A percentile compares a stretch with the other conserved stretches of the same genome.
Conservation (phyloP, 23 red algal genomes). For the Chondrus crispus region DNA sequence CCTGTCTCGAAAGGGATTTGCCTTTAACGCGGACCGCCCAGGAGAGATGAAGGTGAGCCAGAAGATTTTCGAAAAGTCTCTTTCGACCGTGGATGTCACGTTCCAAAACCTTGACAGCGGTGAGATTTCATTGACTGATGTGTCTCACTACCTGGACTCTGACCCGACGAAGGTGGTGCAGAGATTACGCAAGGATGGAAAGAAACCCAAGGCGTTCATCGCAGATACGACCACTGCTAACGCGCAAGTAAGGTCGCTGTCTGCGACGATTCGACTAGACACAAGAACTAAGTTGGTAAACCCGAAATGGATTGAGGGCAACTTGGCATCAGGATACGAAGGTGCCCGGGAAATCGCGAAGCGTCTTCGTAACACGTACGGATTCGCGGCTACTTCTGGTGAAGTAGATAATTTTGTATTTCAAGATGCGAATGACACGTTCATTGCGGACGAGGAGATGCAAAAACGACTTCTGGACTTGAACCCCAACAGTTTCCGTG, state of each 20-base stretch:
- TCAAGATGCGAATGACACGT: constrained; percentile 96
- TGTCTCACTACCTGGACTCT: constrained; percentile 92
- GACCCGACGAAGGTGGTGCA: constrained; percentile 91
- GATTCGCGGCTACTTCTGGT: constrained; percentile 85
- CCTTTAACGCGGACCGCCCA: constrained; percentile 90
- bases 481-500: constrained; percentile 96
- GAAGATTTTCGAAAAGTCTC: constrained; percentile 77
- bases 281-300: constrained; percentile 96
- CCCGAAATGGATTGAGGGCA: constrained; percentile 99
- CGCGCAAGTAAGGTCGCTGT: constrained; percentile 84
- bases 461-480: constrained; percentile 80
- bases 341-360: constrained; percentile 93
- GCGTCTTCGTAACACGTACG: constrained; percentile 94
- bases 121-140: constrained; percentile 97
- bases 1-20: constrained; percentile 95
- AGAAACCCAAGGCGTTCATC: constrained; percentile 88
- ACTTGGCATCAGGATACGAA: constrained; percentile 90
- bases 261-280: constrained; percentile 92
- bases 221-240: constrained; percentile 98
- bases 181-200: constrained; percentile 78
- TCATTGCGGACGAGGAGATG: constrained; percentile 96
- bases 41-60: constrained; percentile 88
- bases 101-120: constrained; percentile 98
- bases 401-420: constrained; percentile 99
- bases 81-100: constrained; percentile 76